Evolutionary conservation across 2,329 filamentous ascomycete genomes (phyloP), one percentile per base, ranked within the genome.

Genomic region (Epichloe festucae): DNA sequence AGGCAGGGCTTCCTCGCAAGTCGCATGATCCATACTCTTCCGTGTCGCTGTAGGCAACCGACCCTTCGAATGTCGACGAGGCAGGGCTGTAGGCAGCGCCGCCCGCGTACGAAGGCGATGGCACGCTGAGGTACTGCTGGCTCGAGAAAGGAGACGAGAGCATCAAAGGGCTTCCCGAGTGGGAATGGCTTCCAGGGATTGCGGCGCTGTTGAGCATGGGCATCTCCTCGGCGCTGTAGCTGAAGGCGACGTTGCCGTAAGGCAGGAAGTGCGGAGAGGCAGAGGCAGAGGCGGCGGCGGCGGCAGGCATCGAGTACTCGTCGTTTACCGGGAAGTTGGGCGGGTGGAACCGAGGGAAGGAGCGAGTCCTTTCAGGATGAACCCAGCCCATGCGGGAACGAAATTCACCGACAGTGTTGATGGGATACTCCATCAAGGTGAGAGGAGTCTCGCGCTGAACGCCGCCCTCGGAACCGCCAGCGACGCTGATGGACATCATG

Each of bases 401-500:
- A 67, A 89, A 89, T 59, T 82, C 79, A 52, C 73, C 71, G 51
- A 87, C 80, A 46, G 81, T 80, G 58, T 86, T 77, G 51, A 85
- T 81, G 17, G 86, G 84, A 55, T 83, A 82, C 58, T 86, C 81
- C 81, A 89, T 86, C 43, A 89, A 73, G 5, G 73, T 71, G 54
- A 87, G 67, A 11, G 82, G 80, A 34, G 81, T 78, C 60, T 58
- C 52, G 17, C 53, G 47, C 38, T 82, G 78, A 42, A 77, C 67
- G 27, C 80, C 77, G 15, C 74, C 73, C 51, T 80, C 77, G 53
- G 76, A 72, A 19, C 72, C 72, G 55, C 77, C 74, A 4, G 77
- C 76, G 21, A 81, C 70, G 59, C 78, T 88, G 70, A 87, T 79
- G 21, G 82, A 78, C 57, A 84, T 75, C 31, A 95, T 78, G 38